These are phyloP conservation scores for Colletotrichum orchidophilum DNA, from an alignment of 2,329 filamentous ascomycete genomes.

Conservation along the genomic window DNA sequence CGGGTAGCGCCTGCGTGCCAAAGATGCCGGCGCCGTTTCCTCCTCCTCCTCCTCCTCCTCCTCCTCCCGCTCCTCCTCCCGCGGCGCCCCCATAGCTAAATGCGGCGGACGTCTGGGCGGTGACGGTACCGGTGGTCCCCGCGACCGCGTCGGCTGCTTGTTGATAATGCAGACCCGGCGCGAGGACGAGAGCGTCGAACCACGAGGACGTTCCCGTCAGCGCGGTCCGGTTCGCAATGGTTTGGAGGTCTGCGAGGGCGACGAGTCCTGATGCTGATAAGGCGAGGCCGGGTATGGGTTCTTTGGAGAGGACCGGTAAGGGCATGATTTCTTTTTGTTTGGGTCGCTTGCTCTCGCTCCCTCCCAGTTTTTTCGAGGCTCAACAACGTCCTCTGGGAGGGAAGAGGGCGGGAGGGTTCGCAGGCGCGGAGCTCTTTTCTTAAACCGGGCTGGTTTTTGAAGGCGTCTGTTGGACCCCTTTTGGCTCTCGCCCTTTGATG, in stretches of 20 bases:
- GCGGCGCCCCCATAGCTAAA: constrained; percentile 50
- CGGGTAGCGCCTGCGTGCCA: constrained; percentile 8
- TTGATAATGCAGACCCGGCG: constrained; percentile 69
- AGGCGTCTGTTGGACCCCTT: background rate
- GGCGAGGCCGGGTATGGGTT: constrained; percentile 55
- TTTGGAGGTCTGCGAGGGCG: constrained; percentile 67
- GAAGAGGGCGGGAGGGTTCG: too few species aligned
- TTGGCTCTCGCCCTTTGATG: background rate
- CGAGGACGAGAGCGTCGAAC: constrained; percentile 66
- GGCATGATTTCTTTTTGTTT: constrained; percentile 22
- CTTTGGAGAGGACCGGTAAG: constrained; percentile 54
- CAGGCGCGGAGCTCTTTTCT: background rate
- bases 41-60: background rate
- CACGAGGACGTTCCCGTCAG: constrained; percentile 65
- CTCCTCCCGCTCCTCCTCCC: background rate
- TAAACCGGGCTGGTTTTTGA: background rate
- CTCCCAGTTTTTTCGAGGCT: too few species aligned
- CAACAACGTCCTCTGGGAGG: too few species aligned
- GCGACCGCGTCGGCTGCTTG: constrained; percentile 63
- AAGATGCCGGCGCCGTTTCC: constrained; percentile 13
- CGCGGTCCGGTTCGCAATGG: constrained; percentile 64
- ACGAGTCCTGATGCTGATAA: constrained; percentile 64
- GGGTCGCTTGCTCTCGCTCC: background rate
- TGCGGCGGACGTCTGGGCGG: constrained; percentile 57
- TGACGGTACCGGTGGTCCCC: constrained; percentile 44